Percentiles rank a stretch among this genome's conserved stretches.
Conservation (phyloP, 345 rosid species). For the Luvunga scandens region DNA sequence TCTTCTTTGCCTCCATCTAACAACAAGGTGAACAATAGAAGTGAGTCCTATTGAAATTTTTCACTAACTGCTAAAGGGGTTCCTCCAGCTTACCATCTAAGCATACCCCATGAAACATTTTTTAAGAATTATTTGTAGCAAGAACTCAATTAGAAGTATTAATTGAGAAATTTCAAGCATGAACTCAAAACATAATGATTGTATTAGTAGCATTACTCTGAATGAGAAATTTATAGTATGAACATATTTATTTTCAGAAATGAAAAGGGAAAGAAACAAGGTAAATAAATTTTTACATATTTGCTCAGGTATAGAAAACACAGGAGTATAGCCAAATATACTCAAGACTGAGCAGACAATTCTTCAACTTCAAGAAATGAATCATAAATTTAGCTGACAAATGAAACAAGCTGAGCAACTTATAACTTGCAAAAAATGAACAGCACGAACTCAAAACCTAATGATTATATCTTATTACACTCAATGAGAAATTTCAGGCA, state of each 20-base stretch:
- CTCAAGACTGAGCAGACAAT: too few relatives aligned
- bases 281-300: not conserved
- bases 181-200: not conserved
- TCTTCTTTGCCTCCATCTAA: conserved; percentile 54
- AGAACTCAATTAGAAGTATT: not conserved
- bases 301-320: not conserved
- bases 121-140: not conserved
- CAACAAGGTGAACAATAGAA: conserved; percentile 9
- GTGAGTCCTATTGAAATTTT: not conserved
- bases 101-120: not conserved
- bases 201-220: not conserved
- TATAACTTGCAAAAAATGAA: too few relatives aligned
- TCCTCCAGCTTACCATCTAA: not conserved
- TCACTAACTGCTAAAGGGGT: not conserved
- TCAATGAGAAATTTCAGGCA: too few relatives aligned
- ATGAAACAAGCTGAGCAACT: too few relatives aligned
- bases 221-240: not conserved
- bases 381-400: too few relatives aligned
- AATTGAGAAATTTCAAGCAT: not conserved
- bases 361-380: too few relatives aligned
- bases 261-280: not conserved
- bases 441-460: too few relatives aligned
- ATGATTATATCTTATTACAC: too few relatives aligned
- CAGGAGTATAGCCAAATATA: too few relatives aligned
- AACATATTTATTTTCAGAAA: not conserved